Percentiles rank a stretch among this genome's conserved stretches.
Evolutionary conservation across 768 basidiomycete genomes (phyloP).

Genomic region (Russula foetens): DNA sequence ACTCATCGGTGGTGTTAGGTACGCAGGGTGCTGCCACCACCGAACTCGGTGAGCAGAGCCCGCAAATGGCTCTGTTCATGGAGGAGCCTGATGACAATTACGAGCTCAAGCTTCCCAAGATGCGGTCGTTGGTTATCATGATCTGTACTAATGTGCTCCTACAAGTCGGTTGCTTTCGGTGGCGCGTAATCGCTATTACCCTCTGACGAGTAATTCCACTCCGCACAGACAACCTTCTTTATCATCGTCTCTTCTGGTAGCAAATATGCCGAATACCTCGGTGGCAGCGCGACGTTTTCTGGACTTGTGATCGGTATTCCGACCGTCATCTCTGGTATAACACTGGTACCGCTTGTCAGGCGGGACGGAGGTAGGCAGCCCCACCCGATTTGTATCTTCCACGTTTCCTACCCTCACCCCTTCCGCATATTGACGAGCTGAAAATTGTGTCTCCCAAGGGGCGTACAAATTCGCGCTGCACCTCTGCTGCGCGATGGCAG

Average conservation of each 20-base stretch:
- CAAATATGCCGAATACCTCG: constrained; percentile 51
- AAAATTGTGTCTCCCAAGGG: constrained; percentile 30
- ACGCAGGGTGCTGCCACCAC: background rate
- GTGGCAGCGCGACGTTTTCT: constrained; percentile 63
- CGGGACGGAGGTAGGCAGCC: constrained; percentile 43
- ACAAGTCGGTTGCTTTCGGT: constrained; percentile 31
- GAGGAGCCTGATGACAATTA: constrained; percentile 17
- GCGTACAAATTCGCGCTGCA: constrained; percentile 47
- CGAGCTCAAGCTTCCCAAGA: constrained; percentile 43
- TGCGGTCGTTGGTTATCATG: constrained; percentile 38
- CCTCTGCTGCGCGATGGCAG: constrained; percentile 42
- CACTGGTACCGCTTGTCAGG: constrained; percentile 46
- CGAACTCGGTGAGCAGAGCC: background rate
- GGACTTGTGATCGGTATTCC: constrained; percentile 65
- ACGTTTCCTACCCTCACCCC: background rate
- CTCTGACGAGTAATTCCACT: background rate
- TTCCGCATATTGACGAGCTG: background rate
- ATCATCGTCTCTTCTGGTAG: constrained; percentile 61
- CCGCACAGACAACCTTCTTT: constrained; percentile 54
- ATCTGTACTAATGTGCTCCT: constrained; percentile 36
- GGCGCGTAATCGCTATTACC: background rate
- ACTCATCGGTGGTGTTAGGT: background rate
- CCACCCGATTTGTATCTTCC: too few relatives aligned
- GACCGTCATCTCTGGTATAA: constrained; percentile 49
- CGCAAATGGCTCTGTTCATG: background rate